Evolutionary conservation across 2,329 filamentous ascomycete species (phyloP).

Genomic region (Eutypella sp.): DNA sequence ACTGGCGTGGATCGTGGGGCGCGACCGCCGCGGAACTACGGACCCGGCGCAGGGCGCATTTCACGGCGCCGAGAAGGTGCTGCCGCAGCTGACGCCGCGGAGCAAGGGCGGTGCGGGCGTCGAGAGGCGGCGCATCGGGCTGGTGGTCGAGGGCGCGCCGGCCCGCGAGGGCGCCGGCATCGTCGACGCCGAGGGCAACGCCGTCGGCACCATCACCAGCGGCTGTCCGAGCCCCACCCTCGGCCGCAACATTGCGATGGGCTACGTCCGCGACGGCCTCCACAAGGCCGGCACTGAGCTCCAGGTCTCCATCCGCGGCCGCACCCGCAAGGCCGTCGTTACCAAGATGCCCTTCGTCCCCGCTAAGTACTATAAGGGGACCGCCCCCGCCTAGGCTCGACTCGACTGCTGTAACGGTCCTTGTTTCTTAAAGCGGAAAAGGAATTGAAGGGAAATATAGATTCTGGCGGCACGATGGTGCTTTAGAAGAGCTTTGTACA

Average conservation of each 20-base stretch:
- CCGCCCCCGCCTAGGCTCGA: constrained; percentile 12
- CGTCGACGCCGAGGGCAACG: constrained; percentile 53
- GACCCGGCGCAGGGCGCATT: constrained; percentile 57
- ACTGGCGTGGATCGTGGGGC: constrained; percentile 76
- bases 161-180: constrained; percentile 86
- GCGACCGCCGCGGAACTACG: constrained; percentile 54
- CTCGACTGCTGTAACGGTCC: too few species aligned
- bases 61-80: constrained; percentile 74
- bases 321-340: constrained; percentile 67
- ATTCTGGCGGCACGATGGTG: too few species aligned
- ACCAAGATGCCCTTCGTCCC: constrained; percentile 86
- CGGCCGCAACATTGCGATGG: constrained; percentile 93
- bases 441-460: too few species aligned
- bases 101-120: constrained; percentile 69
- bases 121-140: constrained; percentile 68
- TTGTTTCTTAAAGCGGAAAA: neutral
- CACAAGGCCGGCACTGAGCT: constrained; percentile 84
- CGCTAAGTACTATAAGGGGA: constrained; percentile 65
- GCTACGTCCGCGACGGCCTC: constrained; percentile 73
- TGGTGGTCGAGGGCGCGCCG: constrained; percentile 79
- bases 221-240: constrained; percentile 85
- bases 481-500: too few species aligned
- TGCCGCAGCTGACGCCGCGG: constrained; percentile 69
- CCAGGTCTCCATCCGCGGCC: constrained; percentile 71
- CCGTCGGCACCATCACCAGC: constrained; percentile 78